Evolutionary conservation across 2,329 filamentous ascomycete genomes (phyloP), one percentile per base, ranked within the genome.

Genomic region (Fusarium phyllophilum): DNA sequence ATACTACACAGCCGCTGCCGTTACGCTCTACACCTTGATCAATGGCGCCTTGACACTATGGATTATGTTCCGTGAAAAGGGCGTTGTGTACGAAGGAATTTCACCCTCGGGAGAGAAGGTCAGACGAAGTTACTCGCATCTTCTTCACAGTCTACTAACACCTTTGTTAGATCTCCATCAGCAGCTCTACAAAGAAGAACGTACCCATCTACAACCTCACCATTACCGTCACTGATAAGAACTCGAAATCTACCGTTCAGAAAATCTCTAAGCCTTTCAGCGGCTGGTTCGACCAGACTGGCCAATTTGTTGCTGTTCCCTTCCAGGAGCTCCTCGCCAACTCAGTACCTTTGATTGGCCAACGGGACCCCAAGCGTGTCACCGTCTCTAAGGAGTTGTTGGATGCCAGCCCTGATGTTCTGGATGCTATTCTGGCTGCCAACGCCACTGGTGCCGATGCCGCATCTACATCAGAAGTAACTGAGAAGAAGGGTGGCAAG

Each of bases 61-160:
- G 96, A 90, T 97, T 67, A 93, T 90, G 87, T 88, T 88, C 31
- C 92, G 96, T 31, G 96, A 99, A 86, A 92, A 91, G 75, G 92
- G 93, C 0, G 89, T 90, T 39, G 89, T 98, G 15, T 99, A 98
- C 81, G 89, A 92, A 62, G 96, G 96, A 63, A 85, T 83, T 1
- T 82, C 87, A 2, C 90, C 90, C 18, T 88, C 90, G 20, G 94
- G 93, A 13, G 89, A 90, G 42, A 91, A 90, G 85, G 90, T 93
- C 83, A 72, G 85, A 88, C 92, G 81, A 29, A 41, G 68, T 83
- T 75, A 3, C 41, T 18, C 8, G 13, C 33, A 18, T 20, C 4
- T 46, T 17, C 26, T 24, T 45, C 9, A 4, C 31, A 38, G 65
- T 69, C 20, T 80, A 73, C 78, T 70, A 60, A 8, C 11, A 12